These are phyloP conservation scores for Halophytophthora batemanensis DNA, from an alignment of 352 stramenopile genomes.

Conservation along the genomic window DNA sequence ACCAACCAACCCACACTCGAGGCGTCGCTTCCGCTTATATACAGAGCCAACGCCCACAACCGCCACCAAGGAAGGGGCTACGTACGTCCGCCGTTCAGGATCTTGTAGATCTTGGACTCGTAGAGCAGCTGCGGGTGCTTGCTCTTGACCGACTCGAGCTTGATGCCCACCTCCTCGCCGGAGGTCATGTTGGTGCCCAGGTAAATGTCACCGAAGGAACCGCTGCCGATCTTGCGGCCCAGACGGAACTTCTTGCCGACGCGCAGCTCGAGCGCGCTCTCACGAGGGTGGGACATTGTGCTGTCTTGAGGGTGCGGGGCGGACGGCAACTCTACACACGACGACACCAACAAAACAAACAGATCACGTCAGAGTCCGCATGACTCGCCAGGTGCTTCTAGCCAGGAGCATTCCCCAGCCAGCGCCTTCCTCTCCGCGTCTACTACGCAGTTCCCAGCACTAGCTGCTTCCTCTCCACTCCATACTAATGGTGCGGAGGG, in stretches of 20 bases:
- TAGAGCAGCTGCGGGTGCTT: constrained; percentile 99
- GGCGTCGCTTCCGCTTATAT: background rate
- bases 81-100: constrained; percentile 98
- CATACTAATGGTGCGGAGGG: too few species aligned
- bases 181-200: constrained; percentile 99
- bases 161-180: constrained; percentile 98
- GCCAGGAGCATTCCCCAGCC: too few species aligned
- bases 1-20: background rate
- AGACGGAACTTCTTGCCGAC: constrained; percentile 99
- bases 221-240: constrained; percentile 98
- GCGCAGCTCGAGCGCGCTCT: constrained; percentile 93
- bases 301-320: constrained; percentile 5
- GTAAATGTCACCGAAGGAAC: constrained; percentile 99
- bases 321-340: constrained; percentile 13
- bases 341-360: constrained; percentile 9
- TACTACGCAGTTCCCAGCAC: too few species aligned
- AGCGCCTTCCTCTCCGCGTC: too few species aligned
- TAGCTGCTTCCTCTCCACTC: too few species aligned
- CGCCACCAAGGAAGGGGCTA: constrained; percentile 12
- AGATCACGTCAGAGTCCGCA: constrained; percentile 7
- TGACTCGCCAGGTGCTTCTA: too few species aligned
- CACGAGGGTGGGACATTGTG: constrained; percentile 63
- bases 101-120: constrained; percentile 99
- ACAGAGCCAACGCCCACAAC: background rate
- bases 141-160: constrained; percentile 97